These are phyloP conservation scores for Sicyos edulis DNA, from an alignment of 306 rosid genomes.

Conservation along the genomic window DNA sequence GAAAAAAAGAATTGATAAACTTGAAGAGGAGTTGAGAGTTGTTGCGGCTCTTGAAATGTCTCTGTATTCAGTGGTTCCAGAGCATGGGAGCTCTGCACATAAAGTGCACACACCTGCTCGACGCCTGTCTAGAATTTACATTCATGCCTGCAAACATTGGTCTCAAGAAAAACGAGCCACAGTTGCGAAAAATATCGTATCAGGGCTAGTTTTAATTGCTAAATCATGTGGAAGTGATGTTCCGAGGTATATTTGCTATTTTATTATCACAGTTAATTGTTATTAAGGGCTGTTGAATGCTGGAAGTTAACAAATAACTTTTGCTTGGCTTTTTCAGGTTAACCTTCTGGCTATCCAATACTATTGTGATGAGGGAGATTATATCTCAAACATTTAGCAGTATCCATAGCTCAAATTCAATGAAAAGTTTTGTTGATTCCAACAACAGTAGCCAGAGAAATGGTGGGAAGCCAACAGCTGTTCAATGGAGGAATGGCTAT, in stretches of 20 bases:
- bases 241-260: constrained; percentile 50
- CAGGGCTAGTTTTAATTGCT: constrained; percentile 83
- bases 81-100: constrained; percentile 95
- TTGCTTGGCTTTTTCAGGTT: constrained; percentile 45
- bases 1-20: constrained; percentile 70
- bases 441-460: constrained; percentile 40
- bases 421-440: constrained; percentile 38
- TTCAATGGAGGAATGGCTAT: constrained; percentile 49
- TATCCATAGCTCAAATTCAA: constrained; percentile 46
- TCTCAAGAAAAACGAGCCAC: constrained; percentile 56
- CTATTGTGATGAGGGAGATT: constrained; percentile 73
- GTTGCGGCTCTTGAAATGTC: constrained; percentile 98
- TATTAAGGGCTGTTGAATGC: constrained; percentile 18
- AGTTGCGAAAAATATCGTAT: constrained; percentile 65
- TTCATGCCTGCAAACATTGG: constrained; percentile 87
- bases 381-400: constrained; percentile 65
- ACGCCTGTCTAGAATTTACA: constrained; percentile 83
- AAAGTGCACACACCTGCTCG: constrained; percentile 98
- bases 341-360: constrained; percentile 89
- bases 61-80: constrained; percentile 81
- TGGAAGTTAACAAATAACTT: constrained; percentile 21
- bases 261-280: not conserved
- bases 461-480: constrained; percentile 38
- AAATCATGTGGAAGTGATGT: constrained; percentile 95
- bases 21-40: constrained; percentile 93